Percentiles rank a stretch among this genome's conserved stretches.
Conservation (phyloP, 78 protist species). For the Dictyostelium brefeldianum region DNA sequence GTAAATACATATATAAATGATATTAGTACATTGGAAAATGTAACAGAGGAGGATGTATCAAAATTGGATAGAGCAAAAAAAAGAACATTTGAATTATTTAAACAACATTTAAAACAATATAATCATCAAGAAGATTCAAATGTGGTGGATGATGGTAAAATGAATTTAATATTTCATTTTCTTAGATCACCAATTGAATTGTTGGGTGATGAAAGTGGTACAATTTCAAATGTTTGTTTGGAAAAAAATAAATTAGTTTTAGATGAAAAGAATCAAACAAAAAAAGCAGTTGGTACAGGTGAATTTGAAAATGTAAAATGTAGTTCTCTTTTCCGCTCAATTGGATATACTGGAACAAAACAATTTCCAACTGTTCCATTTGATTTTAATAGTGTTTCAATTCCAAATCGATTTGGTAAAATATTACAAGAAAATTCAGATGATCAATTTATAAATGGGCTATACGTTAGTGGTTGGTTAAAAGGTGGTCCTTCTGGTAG, state of each 20-base stretch:
- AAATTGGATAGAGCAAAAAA: conserved; percentile 52
- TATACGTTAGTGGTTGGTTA: conserved; percentile 84
- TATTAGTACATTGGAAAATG: not conserved
- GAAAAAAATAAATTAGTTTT: conserved; percentile 17
- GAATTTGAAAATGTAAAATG: conserved; percentile 20
- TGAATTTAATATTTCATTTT: conserved; percentile 77
- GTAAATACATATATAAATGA: conserved; percentile 57
- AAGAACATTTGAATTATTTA: conserved; percentile 57
- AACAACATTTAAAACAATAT: conserved; percentile 31
- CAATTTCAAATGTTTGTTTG: not conserved
- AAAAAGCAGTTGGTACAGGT: conserved; percentile 30
- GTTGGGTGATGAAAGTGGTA: not conserved
- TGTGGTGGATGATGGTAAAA: not conserved
- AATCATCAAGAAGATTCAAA: too few relatives aligned
- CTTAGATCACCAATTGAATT: conserved; percentile 68
- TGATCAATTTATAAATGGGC: conserved; percentile 32
- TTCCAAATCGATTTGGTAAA: conserved; percentile 55
- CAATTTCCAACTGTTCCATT: conserved; percentile 63
- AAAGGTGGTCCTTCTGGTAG: conserved; percentile 78
- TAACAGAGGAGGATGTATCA: not conserved
- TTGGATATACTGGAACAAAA: conserved; percentile 74
- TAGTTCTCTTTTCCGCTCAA: conserved; percentile 35
- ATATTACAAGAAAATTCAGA: conserved; percentile 1
- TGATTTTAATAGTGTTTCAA: conserved; percentile 40
- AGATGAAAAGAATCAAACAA: conserved; percentile 10